Conservation (phyloP, 768 basidiomycete genomes). For the Hericium erinaceus region DNA sequence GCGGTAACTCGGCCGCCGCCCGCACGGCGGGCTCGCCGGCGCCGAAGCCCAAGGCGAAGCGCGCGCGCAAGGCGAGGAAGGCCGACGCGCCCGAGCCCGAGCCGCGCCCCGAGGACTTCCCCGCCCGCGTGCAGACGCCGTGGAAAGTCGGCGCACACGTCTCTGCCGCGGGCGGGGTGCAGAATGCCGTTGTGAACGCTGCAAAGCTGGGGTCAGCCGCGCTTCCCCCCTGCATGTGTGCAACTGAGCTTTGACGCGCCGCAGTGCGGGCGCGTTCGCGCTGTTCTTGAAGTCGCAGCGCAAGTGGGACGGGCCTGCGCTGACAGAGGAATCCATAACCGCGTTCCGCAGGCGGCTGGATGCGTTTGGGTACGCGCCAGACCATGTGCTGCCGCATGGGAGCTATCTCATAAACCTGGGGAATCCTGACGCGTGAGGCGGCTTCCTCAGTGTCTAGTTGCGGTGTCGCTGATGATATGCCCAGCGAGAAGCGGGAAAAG, state of each 20-base stretch:
- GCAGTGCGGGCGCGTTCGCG: conserved; percentile 74
- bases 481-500: conserved; percentile 56
- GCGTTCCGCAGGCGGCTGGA: conserved; percentile 54
- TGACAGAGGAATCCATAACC: conserved; percentile 41
- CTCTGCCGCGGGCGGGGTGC: conserved; percentile 71
- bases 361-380: conserved; percentile 49
- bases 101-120: conserved; percentile 21
- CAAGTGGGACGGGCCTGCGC: conserved; percentile 63
- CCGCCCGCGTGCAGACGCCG: conserved; percentile 4
- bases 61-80: too few relatives aligned
- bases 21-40: too few relatives aligned
- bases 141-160: conserved; percentile 85
- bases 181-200: conserved; percentile 64
- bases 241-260: neutral
- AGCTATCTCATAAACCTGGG: conserved; percentile 82
- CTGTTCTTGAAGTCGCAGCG: conserved; percentile 80
- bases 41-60: too few relatives aligned
- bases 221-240: neutral
- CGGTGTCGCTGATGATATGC: neutral
- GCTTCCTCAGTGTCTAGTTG: too few relatives aligned
- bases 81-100: neutral
- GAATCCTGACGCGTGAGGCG: conserved; percentile 61
- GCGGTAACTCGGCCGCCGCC: too few relatives aligned
- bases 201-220: conserved; percentile 49
- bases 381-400: conserved; percentile 72